A percentile compares a stretch with the other conserved stretches of the same genome.
phyloP scores from a whole-genome alignment of 73 alveolate genomes.

The Diophrys sp. region DNA sequence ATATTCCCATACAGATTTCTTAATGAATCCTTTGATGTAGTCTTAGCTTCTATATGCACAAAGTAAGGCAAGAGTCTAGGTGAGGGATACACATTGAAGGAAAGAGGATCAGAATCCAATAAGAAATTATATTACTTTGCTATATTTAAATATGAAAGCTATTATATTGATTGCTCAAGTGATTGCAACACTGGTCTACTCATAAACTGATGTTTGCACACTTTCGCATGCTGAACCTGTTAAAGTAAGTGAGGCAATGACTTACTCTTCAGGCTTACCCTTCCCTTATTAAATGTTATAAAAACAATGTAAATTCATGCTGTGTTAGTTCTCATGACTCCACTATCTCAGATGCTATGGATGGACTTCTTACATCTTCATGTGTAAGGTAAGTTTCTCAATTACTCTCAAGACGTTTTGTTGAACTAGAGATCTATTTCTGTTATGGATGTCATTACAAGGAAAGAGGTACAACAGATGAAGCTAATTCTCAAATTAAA shows the following conservation, averaged over 20 bases:
- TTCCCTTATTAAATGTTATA: slow-evolving; percentile 62
- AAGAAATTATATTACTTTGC: neutral
- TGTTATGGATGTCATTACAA: slow-evolving; percentile 69
- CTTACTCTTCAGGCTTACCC: slow-evolving; percentile 49
- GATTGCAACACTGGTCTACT: neutral
- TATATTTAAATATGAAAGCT: neutral
- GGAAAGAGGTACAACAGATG: slow-evolving; percentile 27
- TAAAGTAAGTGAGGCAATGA: slow-evolving; percentile 1
- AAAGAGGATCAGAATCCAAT: neutral
- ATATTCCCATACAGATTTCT: no score
- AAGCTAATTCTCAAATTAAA: slow-evolving; percentile 17
- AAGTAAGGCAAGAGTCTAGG: neutral
- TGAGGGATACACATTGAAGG: neutral
- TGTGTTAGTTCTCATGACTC: slow-evolving; percentile 69
- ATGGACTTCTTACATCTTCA: slow-evolving; percentile 38
- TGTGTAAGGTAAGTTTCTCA: slow-evolving; percentile 44
- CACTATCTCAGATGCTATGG: slow-evolving; percentile 12
- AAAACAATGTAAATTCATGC: slow-evolving; percentile 56
- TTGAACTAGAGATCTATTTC: slow-evolving; percentile 58
- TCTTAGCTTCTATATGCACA: neutral
- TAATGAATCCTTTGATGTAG: no score
- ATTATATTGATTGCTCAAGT: neutral
- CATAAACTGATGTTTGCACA: neutral
- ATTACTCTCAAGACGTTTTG: slow-evolving; percentile 9
- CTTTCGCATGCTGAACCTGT: slow-evolving; percentile 11